Percentiles rank a stretch among this genome's conserved stretches.
These are phyloP conservation scores for Aspergillus tanneri DNA, from an alignment of 2,329 filamentous ascomycete species.

Conservation along the genomic window DNA sequence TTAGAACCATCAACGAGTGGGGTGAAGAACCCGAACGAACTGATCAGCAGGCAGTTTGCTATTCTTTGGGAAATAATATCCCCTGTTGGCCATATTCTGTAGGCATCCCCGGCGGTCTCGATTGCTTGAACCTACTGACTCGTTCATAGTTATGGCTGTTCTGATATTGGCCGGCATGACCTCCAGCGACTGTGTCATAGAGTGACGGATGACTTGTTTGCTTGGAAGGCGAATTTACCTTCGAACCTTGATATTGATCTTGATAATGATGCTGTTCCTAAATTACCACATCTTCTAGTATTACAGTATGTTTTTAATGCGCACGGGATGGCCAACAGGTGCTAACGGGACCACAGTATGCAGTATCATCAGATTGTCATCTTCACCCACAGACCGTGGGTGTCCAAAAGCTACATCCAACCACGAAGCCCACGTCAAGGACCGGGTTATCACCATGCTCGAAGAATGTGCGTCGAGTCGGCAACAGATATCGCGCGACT, in stretches of 20 bases:
- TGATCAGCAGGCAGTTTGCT: constrained; percentile 40
- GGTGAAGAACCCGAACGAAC: constrained; percentile 32
- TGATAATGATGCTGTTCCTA: constrained; percentile 32
- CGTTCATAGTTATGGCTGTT: constrained; percentile 36
- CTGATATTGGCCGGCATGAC: constrained; percentile 39
- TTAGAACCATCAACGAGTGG: constrained; percentile 5
- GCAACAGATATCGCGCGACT: constrained; percentile 43
- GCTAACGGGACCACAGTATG: constrained; percentile 32
- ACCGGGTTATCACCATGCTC: constrained; percentile 46
- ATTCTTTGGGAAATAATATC: constrained; percentile 47
- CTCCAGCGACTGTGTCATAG: constrained; percentile 35
- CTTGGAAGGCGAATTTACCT: constrained; percentile 42
- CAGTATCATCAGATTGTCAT: constrained; percentile 48
- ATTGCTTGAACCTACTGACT: constrained; percentile 12
- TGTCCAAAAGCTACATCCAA: constrained; percentile 45
- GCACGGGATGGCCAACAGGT: no score
- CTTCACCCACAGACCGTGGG: constrained; percentile 47
- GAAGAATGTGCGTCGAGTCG: constrained; percentile 45
- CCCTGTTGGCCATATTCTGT: constrained; percentile 45
- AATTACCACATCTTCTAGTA: constrained; percentile 43
- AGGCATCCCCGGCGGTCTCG: constrained; percentile 7
- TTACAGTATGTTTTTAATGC: constrained; percentile 44
- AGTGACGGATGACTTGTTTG: constrained; percentile 10
- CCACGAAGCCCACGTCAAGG: constrained; percentile 43
- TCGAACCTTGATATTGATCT: constrained; percentile 37